Conservation (phyloP, 768 basidiomycete genomes). For the Termitomyces sp. region DNA sequence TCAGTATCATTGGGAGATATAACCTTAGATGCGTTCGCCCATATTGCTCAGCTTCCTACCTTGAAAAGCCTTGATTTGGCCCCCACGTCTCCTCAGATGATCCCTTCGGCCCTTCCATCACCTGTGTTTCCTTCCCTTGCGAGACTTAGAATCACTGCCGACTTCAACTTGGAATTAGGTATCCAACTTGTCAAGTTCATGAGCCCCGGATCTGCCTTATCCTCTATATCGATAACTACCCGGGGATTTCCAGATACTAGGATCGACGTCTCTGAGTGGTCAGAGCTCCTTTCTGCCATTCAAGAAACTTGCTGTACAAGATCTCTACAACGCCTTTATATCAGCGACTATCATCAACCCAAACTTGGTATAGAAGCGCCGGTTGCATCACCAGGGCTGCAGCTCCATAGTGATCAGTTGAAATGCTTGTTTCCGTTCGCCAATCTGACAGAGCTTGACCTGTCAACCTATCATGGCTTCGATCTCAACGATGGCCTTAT, state of each 20-base stretch:
- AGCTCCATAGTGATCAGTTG: neutral
- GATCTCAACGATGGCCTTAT: neutral
- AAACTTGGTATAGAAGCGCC: neutral
- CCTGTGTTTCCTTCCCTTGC: neutral
- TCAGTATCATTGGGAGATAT: neutral
- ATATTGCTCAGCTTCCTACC: neutral
- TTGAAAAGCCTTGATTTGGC: neutral
- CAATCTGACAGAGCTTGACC: neutral
- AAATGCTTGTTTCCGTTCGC: neutral
- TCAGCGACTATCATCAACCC: neutral
- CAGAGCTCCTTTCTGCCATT: neutral
- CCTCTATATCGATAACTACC: neutral
- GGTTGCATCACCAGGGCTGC: neutral
- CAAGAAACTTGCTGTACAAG: neutral
- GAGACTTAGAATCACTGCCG: neutral
- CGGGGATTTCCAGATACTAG: neutral
- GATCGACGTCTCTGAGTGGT: neutral
- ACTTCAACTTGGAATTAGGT: neutral
- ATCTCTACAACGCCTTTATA: neutral
- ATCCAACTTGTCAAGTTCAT: neutral
- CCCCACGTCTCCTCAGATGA: neutral
- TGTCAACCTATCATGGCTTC: neutral
- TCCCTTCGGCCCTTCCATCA: neutral
- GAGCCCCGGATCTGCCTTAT: neutral
- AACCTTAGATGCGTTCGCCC: neutral